These are phyloP conservation scores for Ascochyta koolunga DNA, from an alignment of 2,329 filamentous ascomycete genomes.

Conservation along the genomic window DNA sequence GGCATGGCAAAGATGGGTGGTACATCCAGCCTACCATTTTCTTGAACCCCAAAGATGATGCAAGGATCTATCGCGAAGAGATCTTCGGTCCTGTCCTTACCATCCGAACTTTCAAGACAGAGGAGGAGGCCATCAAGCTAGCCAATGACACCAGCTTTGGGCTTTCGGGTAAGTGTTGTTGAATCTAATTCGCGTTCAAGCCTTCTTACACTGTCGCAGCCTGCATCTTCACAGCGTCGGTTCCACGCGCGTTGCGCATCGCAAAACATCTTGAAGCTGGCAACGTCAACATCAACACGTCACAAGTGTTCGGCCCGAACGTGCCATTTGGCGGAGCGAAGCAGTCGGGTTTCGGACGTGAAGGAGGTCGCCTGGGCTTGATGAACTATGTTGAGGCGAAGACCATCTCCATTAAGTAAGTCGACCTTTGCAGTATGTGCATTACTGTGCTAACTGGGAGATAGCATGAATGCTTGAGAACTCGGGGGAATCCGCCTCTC, in stretches of 20 bases:
- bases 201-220: conserved; percentile 3
- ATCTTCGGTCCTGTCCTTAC: conserved; percentile 15
- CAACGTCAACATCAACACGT: conserved; percentile 40
- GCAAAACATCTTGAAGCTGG: conserved; percentile 40
- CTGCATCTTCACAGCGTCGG: conserved; percentile 33
- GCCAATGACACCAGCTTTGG: conserved; percentile 16
- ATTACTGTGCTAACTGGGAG: not conserved
- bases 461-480: conserved; percentile 10
- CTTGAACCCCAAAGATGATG: conserved; percentile 27
- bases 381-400: conserved; percentile 44
- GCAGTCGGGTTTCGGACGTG: conserved; percentile 41
- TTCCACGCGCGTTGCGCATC: conserved; percentile 37
- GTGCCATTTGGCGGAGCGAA: conserved; percentile 45
- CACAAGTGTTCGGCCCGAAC: conserved; percentile 20
- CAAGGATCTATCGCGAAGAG: conserved; percentile 15
- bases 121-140: conserved; percentile 14
- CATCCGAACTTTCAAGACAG: conserved; percentile 12
- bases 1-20: conserved; percentile 37
- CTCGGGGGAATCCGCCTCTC: not conserved
- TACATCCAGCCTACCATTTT: conserved; percentile 47
- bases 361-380: conserved; percentile 37
- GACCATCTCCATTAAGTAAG: conserved; percentile 41
- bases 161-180: conserved; percentile 22
- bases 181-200: no score
- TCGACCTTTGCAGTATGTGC: not conserved